phyloP scores from a whole-genome alignment of 202 grass and related monocot species.

The Carex sylvatica region DNA sequence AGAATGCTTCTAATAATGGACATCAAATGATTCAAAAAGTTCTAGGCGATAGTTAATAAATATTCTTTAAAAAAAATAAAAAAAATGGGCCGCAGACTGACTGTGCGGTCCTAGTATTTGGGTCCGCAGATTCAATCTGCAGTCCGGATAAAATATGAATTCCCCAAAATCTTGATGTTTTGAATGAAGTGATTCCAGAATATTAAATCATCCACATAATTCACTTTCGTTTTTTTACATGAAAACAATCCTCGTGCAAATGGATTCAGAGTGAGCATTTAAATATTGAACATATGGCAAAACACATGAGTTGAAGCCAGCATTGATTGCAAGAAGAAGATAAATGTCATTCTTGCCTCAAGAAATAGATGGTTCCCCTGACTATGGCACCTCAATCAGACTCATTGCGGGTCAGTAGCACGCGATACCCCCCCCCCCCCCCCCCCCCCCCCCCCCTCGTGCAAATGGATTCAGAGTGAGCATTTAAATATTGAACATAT shows the following conservation, averaged over 20 bases:
- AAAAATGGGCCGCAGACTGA: too few species aligned
- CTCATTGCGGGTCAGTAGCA: conserved; percentile 30
- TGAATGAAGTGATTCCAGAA: background rate
- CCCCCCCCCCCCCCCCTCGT: too few species aligned
- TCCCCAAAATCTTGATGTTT: too few species aligned
- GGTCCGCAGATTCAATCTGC: too few species aligned
- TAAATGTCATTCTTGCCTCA: background rate
- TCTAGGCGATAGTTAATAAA: too few species aligned
- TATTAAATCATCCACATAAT: background rate
- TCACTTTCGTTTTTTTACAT: background rate
- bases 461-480: background rate
- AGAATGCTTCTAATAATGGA: too few species aligned
- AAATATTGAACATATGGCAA: background rate
- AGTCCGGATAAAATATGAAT: too few species aligned
- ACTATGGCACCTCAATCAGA: conserved; percentile 1
- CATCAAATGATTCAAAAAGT: too few species aligned
- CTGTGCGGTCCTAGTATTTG: too few species aligned
- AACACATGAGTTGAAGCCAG: background rate
- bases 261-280: background rate
- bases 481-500: background rate
- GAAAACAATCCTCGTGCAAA: background rate
- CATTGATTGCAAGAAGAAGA: background rate
- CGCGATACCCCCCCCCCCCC: conserved; percentile 29
- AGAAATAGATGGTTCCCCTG: background rate
- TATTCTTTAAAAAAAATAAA: too few species aligned